These are phyloP conservation scores for Penicillium taxi DNA, from an alignment of 495 filamentous ascomycete genomes.

Conservation along the genomic window DNA sequence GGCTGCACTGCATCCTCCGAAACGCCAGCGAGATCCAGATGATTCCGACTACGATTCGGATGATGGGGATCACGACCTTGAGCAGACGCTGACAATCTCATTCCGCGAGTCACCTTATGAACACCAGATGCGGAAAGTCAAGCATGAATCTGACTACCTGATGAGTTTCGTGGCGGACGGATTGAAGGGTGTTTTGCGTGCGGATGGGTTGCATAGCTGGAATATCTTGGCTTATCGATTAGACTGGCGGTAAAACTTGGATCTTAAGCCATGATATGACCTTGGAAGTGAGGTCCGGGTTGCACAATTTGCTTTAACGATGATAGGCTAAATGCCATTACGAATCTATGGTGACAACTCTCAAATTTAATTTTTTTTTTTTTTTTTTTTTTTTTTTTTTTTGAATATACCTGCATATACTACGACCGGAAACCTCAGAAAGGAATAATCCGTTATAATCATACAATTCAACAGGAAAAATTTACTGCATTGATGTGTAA, in stretches of 20 bases:
- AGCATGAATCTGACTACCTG: constrained; percentile 31
- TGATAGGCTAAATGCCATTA: no score
- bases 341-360: no score
- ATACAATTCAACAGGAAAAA: no score
- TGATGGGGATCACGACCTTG: constrained; percentile 15
- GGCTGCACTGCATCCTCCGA: constrained; percentile 1
- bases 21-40: constrained; percentile 4
- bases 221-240: constrained; percentile 43
- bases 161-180: constrained; percentile 37
- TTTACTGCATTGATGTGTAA: constrained; percentile 9
- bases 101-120: constrained; percentile 23
- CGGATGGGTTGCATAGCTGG: constrained; percentile 39
- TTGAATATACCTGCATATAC: no score
- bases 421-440: no score
- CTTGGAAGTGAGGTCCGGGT: no score
- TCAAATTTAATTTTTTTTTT: no score
- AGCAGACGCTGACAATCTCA: constrained; percentile 21
- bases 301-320: constrained; percentile 6
- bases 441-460: no score
- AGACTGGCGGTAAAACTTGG: constrained; percentile 19
- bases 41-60: constrained; percentile 21
- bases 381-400: no score
- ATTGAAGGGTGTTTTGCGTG: constrained; percentile 38
- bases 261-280: not conserved
- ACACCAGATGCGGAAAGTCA: constrained; percentile 28